phyloP scores from a whole-genome alignment of 2,329 filamentous ascomycete species.

The Claviceps pusilla region DNA sequence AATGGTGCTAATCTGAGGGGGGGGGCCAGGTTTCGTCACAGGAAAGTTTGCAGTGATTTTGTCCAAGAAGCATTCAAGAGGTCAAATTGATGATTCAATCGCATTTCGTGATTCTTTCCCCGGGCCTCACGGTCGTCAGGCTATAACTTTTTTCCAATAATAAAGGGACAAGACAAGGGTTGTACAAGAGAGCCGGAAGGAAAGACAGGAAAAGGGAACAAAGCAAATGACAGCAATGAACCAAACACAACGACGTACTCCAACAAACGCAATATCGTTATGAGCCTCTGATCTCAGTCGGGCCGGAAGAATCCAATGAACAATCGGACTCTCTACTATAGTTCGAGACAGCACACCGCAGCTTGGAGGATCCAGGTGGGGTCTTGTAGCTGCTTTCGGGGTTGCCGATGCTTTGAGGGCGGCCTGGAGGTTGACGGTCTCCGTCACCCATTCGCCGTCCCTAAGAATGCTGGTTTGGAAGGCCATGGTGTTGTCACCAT shows the following conservation, averaged over 20 bases:
- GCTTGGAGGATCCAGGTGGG: conserved; percentile 28
- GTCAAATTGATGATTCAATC: not conserved
- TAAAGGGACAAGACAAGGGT: not conserved
- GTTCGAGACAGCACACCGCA: conserved; percentile 69
- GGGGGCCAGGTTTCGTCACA: not conserved
- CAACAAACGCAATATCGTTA: conserved; percentile 78
- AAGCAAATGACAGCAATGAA: not conserved
- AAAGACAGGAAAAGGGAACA: too few species aligned
- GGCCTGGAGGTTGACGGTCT: conserved; percentile 30
- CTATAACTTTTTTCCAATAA: too few species aligned
- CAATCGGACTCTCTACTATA: conserved; percentile 57
- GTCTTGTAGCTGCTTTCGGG: conserved; percentile 17
- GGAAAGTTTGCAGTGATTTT: not conserved
- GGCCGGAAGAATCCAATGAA: conserved; percentile 67
- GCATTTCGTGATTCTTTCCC: not conserved
- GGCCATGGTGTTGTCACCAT: conserved; percentile 20
- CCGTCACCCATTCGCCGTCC: conserved; percentile 42
- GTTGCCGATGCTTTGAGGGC: conserved; percentile 24
- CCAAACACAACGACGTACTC: conserved; percentile 34
- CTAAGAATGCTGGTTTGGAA: conserved; percentile 40
- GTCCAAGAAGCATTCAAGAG: not conserved
- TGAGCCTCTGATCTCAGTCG: conserved; percentile 52
- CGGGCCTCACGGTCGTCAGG: not conserved
- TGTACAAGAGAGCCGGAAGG: not conserved
- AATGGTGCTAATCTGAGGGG: not conserved